Conservation (phyloP, 176 grass and related monocot species). For the Carex kokanica region DNA sequence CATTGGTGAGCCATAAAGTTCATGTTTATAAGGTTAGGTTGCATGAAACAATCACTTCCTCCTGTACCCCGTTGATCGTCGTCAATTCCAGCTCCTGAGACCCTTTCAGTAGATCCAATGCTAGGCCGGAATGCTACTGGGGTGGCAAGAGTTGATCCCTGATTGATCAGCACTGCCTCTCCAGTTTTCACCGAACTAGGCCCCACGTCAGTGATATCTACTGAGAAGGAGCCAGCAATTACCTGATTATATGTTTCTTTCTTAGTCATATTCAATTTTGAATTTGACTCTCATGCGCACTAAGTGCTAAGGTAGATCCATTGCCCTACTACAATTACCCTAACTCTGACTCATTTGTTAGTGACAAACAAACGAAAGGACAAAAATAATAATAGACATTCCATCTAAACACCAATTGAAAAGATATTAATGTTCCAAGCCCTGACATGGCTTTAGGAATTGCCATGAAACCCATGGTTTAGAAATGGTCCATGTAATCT, state of each 20-base stretch:
- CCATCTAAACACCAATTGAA: neutral
- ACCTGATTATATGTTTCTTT: constrained; percentile 15
- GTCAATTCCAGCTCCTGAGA: neutral
- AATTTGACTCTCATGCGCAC: neutral
- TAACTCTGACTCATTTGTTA: neutral
- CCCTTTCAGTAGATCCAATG: constrained; percentile 18
- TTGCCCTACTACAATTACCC: neutral
- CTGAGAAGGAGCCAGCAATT: constrained; percentile 31
- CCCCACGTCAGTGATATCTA: constrained; percentile 17
- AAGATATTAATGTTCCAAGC: neutral
- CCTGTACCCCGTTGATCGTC: constrained; percentile 17
- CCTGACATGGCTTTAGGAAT: neutral
- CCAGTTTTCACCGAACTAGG: neutral
- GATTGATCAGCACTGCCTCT: constrained; percentile 3
- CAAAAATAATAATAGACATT: neutral
- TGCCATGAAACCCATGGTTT: neutral
- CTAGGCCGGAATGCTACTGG: constrained; percentile 22
- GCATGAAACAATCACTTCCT: constrained; percentile 28
- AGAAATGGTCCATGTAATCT: neutral
- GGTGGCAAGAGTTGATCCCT: constrained; percentile 27
- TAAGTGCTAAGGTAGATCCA: neutral
- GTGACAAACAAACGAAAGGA: neutral
- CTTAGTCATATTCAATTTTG: neutral
- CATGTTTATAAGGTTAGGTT: constrained; percentile 26
- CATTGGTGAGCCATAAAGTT: constrained; percentile 29